Conservation (phyloP, 2,329 filamentous ascomycete species). For the Byssochlamys sp. region DNA sequence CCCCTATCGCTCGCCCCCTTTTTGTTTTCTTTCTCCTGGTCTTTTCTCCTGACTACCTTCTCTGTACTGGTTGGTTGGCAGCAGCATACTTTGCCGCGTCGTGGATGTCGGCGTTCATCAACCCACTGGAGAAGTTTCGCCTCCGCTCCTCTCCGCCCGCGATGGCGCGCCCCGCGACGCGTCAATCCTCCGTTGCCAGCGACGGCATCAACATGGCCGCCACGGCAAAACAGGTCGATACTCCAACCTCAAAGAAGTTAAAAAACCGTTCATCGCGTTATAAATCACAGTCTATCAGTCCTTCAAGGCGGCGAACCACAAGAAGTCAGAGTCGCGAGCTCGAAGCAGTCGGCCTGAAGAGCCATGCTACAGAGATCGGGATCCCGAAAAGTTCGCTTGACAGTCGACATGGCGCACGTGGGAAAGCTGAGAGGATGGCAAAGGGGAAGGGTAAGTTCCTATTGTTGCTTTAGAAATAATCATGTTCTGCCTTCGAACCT, state of each 20-base stretch:
- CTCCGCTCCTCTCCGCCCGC: not conserved
- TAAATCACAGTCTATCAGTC: not conserved
- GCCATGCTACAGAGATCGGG: constrained; percentile 1
- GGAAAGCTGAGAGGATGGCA: not conserved
- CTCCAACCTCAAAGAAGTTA: not conserved
- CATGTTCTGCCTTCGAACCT: not conserved
- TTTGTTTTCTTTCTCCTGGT: not conserved
- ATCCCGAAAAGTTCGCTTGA: not conserved
- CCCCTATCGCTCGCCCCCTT: not conserved
- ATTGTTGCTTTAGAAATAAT: not conserved
- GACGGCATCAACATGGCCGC: not conserved
- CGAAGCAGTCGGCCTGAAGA: constrained; percentile 6
- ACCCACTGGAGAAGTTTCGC: not conserved
- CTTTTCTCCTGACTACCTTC: not conserved
- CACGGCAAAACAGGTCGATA: not conserved
- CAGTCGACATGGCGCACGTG: not conserved
- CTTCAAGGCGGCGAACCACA: constrained; percentile 18
- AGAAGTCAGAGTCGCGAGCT: constrained; percentile 32
- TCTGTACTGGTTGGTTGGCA: not conserved
- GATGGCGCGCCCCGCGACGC: not conserved
- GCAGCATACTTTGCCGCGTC: not conserved
- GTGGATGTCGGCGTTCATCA: not conserved
- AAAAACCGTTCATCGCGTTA: not conserved
- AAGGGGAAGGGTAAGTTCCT: not conserved
- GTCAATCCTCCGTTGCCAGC: not conserved